phyloP scores from a whole-genome alignment of 495 filamentous ascomycete species.

The Copromyces sp. region DNA sequence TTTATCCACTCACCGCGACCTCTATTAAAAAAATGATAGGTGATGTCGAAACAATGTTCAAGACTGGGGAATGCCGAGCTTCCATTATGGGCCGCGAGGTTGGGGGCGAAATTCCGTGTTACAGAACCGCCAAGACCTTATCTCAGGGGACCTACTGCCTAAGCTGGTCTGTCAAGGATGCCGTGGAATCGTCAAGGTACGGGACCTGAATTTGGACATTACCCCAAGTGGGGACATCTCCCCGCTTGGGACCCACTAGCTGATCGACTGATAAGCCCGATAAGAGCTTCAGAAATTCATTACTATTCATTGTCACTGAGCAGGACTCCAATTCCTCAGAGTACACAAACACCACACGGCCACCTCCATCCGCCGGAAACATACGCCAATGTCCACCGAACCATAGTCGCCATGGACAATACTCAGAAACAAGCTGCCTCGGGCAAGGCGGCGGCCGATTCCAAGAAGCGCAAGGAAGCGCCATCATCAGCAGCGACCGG shows the following conservation, averaged over 20 bases:
- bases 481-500: constrained; percentile 2
- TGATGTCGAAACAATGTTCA: neutral
- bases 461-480: constrained; percentile 10
- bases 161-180: neutral
- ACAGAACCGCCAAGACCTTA: neutral
- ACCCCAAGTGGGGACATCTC: neutral
- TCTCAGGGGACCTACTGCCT: too few relatives aligned
- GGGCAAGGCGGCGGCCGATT: neutral
- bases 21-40: neutral
- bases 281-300: constrained; percentile 19
- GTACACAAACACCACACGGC: neutral
- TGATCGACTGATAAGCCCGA: constrained; percentile 10
- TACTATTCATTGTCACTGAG: neutral
- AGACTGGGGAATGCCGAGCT: neutral
- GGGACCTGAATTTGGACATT: neutral
- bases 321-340: neutral
- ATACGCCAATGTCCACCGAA: neutral
- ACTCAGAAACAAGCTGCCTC: neutral
- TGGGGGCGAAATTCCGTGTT: constrained; percentile 1
- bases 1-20: neutral
- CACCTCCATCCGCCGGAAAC: neutral
- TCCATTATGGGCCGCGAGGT: neutral
- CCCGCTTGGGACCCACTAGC: neutral
- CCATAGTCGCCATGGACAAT: constrained; percentile 4
- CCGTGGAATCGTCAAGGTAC: neutral